Conservation (phyloP, 257 asterid species). For the Lantana camara region DNA sequence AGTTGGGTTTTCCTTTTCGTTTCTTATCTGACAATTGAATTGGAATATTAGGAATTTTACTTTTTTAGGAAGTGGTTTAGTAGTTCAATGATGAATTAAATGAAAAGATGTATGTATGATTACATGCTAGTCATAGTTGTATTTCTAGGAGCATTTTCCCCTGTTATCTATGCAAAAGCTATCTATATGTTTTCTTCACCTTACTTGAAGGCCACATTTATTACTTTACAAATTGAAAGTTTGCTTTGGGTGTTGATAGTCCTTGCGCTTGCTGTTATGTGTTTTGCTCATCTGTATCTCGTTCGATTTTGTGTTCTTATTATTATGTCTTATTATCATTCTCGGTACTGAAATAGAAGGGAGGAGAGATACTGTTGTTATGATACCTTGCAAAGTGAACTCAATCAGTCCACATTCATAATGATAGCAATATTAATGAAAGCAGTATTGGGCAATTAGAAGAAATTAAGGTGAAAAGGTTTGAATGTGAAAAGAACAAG, state of each 20-base stretch:
- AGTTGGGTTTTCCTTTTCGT: not conserved
- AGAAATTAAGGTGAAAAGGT: not conserved
- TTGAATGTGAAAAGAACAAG: not conserved
- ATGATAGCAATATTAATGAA: not conserved
- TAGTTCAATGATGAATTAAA: not conserved
- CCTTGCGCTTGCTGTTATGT: not conserved
- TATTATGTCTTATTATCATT: not conserved
- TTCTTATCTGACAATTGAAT: not conserved
- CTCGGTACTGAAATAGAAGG: too few relatives aligned
- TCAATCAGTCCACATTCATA: not conserved
- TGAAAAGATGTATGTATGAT: not conserved
- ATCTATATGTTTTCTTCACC: not conserved
- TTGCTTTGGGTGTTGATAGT: too few relatives aligned
- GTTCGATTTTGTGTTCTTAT: not conserved
- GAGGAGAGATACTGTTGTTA: too few relatives aligned
- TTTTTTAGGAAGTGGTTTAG: not conserved
- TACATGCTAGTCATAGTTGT: not conserved
- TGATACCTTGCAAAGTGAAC: slow-evolving; percentile 7
- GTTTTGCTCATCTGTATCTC: not conserved
- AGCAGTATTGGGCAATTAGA: not conserved
- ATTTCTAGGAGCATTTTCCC: slow-evolving; percentile 4
- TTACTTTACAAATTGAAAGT: too few relatives aligned
- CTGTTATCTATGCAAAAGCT: not conserved
- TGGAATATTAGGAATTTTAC: not conserved
- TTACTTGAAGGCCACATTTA: too few relatives aligned